Evolutionary conservation across 1,284 basidiomycete species (phyloP).

Genomic region (Sanghuangporus baumii): DNA sequence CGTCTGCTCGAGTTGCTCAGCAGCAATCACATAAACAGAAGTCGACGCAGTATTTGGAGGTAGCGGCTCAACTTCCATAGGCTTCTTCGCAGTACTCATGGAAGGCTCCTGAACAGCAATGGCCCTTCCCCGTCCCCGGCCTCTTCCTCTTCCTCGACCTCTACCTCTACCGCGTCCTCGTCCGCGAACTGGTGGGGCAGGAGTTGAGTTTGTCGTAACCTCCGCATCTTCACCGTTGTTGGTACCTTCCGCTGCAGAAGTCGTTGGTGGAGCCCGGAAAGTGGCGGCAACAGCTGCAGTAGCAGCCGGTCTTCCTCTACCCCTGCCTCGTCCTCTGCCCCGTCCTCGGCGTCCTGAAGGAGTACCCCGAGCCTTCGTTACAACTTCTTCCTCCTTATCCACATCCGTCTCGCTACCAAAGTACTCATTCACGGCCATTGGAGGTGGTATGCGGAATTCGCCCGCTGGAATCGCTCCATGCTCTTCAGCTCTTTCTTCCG

Average conservation of each 20-base stretch:
- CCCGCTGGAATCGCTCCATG: slow-evolving; percentile 50
- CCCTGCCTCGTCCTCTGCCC: slow-evolving; percentile 15
- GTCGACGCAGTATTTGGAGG: slow-evolving; percentile 18
- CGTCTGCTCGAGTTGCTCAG: background rate
- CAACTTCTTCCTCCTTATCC: slow-evolving; percentile 33
- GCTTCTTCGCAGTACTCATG: slow-evolving; percentile 3
- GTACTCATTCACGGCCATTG: slow-evolving; percentile 56
- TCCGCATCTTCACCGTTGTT: slow-evolving; percentile 20
- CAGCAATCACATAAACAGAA: background rate
- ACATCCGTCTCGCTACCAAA: slow-evolving; percentile 70
- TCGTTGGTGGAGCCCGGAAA: background rate
- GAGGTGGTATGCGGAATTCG: slow-evolving; percentile 48
- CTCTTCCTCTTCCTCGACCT: slow-evolving; percentile 27
- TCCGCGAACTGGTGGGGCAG: slow-evolving; percentile 21
- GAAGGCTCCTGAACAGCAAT: slow-evolving; percentile 11
- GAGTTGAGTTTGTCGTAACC: slow-evolving; percentile 20
- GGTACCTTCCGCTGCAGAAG: slow-evolving; percentile 25
- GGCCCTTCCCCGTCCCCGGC: slow-evolving; percentile 22
- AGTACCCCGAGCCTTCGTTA: background rate
- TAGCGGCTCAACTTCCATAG: slow-evolving; percentile 21
- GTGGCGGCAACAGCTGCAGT: slow-evolving; percentile 17
- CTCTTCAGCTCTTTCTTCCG: slow-evolving; percentile 71
- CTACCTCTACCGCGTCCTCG: slow-evolving; percentile 27
- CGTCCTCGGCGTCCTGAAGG: slow-evolving; percentile 7
- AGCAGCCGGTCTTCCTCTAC: slow-evolving; percentile 30